Evolutionary conservation across 2,329 filamentous ascomycete species (phyloP).

Genomic region (Emergomyces africanus): DNA sequence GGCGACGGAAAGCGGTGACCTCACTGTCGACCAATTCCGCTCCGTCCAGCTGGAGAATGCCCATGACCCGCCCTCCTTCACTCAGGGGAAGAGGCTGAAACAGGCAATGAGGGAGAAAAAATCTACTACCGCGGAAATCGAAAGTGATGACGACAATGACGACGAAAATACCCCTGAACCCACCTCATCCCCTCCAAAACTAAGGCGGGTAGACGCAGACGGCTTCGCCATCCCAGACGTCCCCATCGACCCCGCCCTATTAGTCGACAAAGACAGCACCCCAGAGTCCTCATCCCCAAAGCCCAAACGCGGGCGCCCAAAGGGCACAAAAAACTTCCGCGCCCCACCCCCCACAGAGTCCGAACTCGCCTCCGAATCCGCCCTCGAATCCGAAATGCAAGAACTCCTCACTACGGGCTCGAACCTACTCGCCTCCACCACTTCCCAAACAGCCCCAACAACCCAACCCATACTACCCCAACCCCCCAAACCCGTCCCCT

Average conservation of each 20-base stretch:
- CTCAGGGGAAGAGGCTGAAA: conserved; percentile 41
- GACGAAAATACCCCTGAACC: conserved; percentile 35
- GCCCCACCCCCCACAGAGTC: conserved; percentile 45
- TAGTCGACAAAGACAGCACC: conserved; percentile 4
- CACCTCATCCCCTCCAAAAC: conserved; percentile 11
- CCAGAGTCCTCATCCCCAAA: conserved; percentile 6
- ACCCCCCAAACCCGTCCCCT: conserved; percentile 35
- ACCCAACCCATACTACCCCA: conserved; percentile 38
- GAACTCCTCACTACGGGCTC: conserved; percentile 44
- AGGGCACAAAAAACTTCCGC: conserved; percentile 18
- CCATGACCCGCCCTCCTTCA: conserved; percentile 75
- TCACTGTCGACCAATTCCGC: conserved; percentile 77
- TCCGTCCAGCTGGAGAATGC: conserved; percentile 46
- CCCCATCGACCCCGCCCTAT: conserved; percentile 33
- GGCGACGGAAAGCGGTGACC: conserved; percentile 65
- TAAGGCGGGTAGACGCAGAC: conserved; percentile 47
- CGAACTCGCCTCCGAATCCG: conserved; percentile 46
- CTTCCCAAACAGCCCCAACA: conserved; percentile 24
- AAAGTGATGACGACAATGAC: conserved; percentile 32
- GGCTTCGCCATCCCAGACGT: conserved; percentile 52
- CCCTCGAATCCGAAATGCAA: conserved; percentile 56
- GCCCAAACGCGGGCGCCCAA: conserved; percentile 17
- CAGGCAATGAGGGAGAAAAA: conserved; percentile 37
- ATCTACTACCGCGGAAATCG: conserved; percentile 29
- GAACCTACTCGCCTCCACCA: conserved; percentile 20